Base-by-base conservation (phyloP, 257 asterid genomes). In the Penstemon barbatus region DNA sequence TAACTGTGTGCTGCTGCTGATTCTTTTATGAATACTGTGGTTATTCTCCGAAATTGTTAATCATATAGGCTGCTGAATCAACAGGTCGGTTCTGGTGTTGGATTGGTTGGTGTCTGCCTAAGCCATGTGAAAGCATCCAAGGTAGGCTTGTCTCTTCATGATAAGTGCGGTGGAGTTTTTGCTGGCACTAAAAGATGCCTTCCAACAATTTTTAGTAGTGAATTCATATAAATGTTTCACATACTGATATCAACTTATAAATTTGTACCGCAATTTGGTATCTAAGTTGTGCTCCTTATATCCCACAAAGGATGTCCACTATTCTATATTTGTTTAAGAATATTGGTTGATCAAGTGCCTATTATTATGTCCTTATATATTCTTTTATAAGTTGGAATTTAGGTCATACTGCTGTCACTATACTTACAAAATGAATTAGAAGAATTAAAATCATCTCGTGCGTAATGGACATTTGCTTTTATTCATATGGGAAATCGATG, bases 71-170 rank as follows among this genome's bases (percentile, higher is more conserved):
- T 73, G 48, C 13, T 44, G 13, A 44, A 45, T 10, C 46, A 59
- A 76, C 84, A 90, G 99, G 82, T 93, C 71, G 99, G 99, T 71
- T 88, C 99, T 0, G 99, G 98, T 61, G 96, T 83, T 68, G 97
- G 99, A 57, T 72, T 90, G 85, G 94, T 87, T 58, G 99, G 99
- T 72, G 51, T 90, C 19, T 93, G 97, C 78, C 81, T 93, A 63
- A 87, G 91, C 57, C 78, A 83, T 59, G 92, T 80, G 64, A 85
- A 93, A 72, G 97, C 96, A 60, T 84, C 99, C 63, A 72, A 85
- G 78, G 97, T 91, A 75, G 71, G 81, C 71, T 42, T 56, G 41
- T 63, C 46, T 69, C 40, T 48, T 41, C 62, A 49, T 6, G 45
- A 36, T 19, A 7, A 52, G 33, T 42, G 37, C 18, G 4, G 6